A percentile compares a stretch with the other conserved stretches of the same genome.
Evolutionary conservation across 1,284 basidiomycete genomes (phyloP).

Genomic region (Cutaneotrichosporon cavernicola): DNA sequence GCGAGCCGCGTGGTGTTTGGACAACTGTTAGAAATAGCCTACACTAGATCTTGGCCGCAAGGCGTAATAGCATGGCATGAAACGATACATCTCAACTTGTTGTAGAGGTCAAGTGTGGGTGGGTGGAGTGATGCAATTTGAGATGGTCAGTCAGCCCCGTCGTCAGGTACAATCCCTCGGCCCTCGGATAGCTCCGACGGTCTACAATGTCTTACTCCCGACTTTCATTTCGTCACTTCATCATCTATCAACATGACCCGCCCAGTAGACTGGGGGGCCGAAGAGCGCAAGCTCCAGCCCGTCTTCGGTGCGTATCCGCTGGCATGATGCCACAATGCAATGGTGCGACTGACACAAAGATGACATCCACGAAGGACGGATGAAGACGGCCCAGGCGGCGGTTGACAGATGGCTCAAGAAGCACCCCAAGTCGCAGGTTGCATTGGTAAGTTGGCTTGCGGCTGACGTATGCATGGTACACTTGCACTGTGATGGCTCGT

Average conservation of each 20-base stretch:
- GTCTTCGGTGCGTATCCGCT: conserved; percentile 37
- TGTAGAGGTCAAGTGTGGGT: too few species aligned
- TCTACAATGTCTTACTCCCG: too few species aligned
- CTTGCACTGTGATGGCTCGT: background rate
- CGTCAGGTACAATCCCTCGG: background rate
- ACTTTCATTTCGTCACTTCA: background rate
- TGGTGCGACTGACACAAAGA: conserved; percentile 32
- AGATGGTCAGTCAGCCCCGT: too few species aligned
- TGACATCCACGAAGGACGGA: conserved; percentile 32
- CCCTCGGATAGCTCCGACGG: too few species aligned
- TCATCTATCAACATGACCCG: conserved; percentile 16
- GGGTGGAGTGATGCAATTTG: too few species aligned
- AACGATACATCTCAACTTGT: background rate
- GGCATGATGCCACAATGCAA: too few species aligned
- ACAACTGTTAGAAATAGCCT: background rate
- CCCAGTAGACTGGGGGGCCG: conserved; percentile 32
- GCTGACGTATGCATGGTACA: background rate
- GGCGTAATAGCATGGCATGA: background rate
- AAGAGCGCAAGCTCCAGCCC: conserved; percentile 44
- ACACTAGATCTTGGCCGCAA: background rate
- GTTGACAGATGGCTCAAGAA: conserved; percentile 42
- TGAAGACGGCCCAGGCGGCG: conserved; percentile 32
- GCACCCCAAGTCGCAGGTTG: conserved; percentile 47
- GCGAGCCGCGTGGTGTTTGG: background rate
- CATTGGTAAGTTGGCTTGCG: conserved; percentile 22